Evolutionary conservation across 768 basidiomycete species (phyloP), one percentile per base, ranked within the genome.

Genomic region (Amanita inopinata): DNA sequence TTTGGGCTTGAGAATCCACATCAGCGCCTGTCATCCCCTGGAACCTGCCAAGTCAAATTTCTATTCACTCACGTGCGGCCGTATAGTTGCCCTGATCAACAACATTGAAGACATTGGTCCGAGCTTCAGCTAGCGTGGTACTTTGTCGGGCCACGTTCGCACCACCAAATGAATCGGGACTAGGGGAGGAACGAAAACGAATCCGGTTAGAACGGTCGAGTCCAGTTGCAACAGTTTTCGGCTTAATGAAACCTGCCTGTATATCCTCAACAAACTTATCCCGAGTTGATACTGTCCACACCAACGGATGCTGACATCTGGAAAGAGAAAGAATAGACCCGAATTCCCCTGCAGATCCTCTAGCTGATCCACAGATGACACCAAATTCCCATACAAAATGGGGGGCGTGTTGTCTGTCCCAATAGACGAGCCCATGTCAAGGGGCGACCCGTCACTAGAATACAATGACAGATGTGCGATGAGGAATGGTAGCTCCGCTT

Each of bases 241-340:
- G 48, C 38, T 46, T 38, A 53, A 51, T 35, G 46, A 32, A 43
- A 48, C 80, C 73, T 66, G 80, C 90, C 75, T 77, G 52, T 80
- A 80, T 53, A 87, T 74, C 55, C 75, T 73, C 60, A 87, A 67
- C 39, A 93, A 69, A 38, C 74, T 79, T 42, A 90, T 71, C 39
- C 78, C 75, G 42, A 93, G 69, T 54, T 78, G 75, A 63, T 81
- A 96, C 12, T 69, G 73, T 5, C 91, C 91, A 18, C 75, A 69
- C 66, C 74, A 74, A 12, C 87, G 75, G 44, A 94, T 77, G 57
- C 87, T 89, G 53, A 88, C 87, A 60, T 96, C 91, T 5, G 91
- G 82, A 54, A 93, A 96, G 41, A 91, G 62, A 53, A 96, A 92
- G 60, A 85, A 92, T 33, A 87, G 66, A n/a, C 90, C 84, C 53